Base-by-base conservation (phyloP, 176 grass and related monocot genomes). In the Zoysia pacifica region DNA sequence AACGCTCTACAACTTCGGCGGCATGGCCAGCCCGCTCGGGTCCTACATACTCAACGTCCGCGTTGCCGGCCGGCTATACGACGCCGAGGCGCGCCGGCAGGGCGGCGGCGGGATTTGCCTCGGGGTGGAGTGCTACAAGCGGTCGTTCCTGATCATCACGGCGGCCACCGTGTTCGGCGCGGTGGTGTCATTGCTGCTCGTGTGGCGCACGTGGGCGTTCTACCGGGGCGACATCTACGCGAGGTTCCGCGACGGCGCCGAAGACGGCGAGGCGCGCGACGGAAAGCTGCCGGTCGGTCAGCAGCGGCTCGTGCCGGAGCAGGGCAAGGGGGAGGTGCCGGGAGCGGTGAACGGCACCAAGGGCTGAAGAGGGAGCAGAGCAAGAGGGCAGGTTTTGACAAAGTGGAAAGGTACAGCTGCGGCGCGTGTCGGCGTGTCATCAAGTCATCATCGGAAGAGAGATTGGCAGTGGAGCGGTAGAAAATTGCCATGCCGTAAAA, bases 1-100 rank as follows among this genome's bases (percentile, higher is more conserved):
- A 16, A 97, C 94, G 86, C 86, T 97, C 65, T 90, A 93, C 84
- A 97, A 93, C 85, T 82, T 97, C 15, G 93, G 93, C 15, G 74
- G 81, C 52, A 84, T 92, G 18, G 93, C 93, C 5, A 89, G 88
- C 28, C 93, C 93, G 7, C 69, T 97, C 0, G 93, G 90, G 0
- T 81, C 85, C 0, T 97, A 97, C 68, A 73, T 93, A 12, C 90
- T 97, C 9, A 93, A 90, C 64, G 87, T 97, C 5, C 72, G 50
- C 39, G 93, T 97, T 11, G 44, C 90, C 0, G 93, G 93, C 0
- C 9, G 91, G 49, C 56, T 97, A 12, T 97, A 97, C 67, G 93
- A 97, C 64, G 72, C 69, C 0, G 88, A 82, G 45, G 93, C 90
- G 0, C 60, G 14, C 4, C 43, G 84, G 73, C 93, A 93, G 82